phyloP scores from a whole-genome alignment of 768 basidiomycete species.

The Multifurca ochricompacta region DNA sequence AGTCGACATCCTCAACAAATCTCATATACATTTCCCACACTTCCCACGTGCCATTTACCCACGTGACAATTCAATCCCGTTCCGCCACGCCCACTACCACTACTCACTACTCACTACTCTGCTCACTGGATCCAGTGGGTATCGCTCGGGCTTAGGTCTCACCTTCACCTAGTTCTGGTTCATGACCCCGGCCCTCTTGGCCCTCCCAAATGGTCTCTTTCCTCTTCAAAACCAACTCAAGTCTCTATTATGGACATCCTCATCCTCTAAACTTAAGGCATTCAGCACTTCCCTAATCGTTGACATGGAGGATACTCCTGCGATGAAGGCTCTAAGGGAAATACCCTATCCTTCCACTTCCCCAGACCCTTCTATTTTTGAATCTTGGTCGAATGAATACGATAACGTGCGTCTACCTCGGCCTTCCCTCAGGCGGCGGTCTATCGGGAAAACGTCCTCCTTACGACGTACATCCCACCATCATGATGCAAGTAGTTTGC shows the following conservation, averaged over 20 bases:
- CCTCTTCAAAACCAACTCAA: slow-evolving; percentile 2
- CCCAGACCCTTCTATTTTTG: slow-evolving; percentile 32
- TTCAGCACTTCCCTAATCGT: slow-evolving; percentile 23
- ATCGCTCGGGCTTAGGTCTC: too few species aligned
- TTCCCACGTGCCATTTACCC: slow-evolving; percentile 7
- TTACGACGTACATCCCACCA: not conserved
- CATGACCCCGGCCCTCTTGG: slow-evolving; percentile 7
- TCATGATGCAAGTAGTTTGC: slow-evolving; percentile 19
- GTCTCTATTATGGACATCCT: not conserved
- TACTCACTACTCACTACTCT: too few species aligned
- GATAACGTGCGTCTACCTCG: not conserved
- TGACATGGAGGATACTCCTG: slow-evolving; percentile 26
- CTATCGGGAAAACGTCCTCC: not conserved
- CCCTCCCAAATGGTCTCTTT: slow-evolving; percentile 8
- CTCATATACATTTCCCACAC: slow-evolving; percentile 8
- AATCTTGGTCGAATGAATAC: slow-evolving; percentile 31
- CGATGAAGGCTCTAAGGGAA: slow-evolving; percentile 30
- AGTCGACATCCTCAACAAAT: not conserved
- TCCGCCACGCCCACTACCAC: too few species aligned
- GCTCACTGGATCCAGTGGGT: too few species aligned
- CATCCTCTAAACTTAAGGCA: slow-evolving; percentile 7
- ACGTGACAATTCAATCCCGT: too few species aligned
- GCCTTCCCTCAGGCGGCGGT: not conserved
- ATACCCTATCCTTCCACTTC: slow-evolving; percentile 30
- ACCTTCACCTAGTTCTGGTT: not conserved